A percentile compares a stretch with the other conserved stretches of the same genome.
phyloP scores from a whole-genome alignment of 1,284 basidiomycete species.

The Microbotryomycetes sp. region DNA sequence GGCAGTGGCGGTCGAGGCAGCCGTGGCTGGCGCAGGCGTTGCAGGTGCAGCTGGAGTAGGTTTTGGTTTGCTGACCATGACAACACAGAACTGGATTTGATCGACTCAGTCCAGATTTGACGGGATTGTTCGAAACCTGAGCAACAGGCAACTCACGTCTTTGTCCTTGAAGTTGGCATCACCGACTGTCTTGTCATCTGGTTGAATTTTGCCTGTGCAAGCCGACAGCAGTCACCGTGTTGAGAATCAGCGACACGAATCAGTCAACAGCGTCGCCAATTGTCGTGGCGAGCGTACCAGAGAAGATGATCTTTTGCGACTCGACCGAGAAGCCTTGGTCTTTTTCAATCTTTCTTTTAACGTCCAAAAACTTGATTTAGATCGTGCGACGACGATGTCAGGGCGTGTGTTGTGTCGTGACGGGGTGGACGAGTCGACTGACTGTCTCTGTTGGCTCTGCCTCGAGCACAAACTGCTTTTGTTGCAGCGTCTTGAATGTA shows the following conservation, averaged over 20 bases:
- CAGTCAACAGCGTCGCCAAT: background rate
- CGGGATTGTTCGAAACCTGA: background rate
- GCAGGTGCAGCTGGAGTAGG: constrained; percentile 45
- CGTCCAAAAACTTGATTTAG: constrained; percentile 50
- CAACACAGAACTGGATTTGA: constrained; percentile 65
- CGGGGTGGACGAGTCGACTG: constrained; percentile 12
- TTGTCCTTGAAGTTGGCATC: constrained; percentile 95
- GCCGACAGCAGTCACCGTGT: background rate
- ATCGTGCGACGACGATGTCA: background rate
- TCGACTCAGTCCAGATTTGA: background rate
- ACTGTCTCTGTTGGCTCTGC: constrained; percentile 66
- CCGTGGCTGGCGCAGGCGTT: constrained; percentile 36
- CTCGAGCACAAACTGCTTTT: constrained; percentile 70
- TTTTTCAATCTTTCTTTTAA: constrained; percentile 81
- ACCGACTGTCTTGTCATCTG: constrained; percentile 80
- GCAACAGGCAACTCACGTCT: constrained; percentile 48
- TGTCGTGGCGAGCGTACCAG: constrained; percentile 52
- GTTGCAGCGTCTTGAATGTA: constrained; percentile 87
- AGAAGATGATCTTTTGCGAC: constrained; percentile 90
- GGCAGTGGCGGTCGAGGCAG: constrained; percentile 40
- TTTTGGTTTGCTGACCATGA: constrained; percentile 92
- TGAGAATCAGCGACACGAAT: too few relatives aligned
- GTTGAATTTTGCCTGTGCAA: constrained; percentile 77
- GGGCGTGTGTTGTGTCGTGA: background rate
- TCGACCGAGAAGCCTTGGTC: constrained; percentile 67